These are phyloP conservation scores for Thuja plicata DNA, from an alignment of 83 land plant species.

Conservation along the genomic window DNA sequence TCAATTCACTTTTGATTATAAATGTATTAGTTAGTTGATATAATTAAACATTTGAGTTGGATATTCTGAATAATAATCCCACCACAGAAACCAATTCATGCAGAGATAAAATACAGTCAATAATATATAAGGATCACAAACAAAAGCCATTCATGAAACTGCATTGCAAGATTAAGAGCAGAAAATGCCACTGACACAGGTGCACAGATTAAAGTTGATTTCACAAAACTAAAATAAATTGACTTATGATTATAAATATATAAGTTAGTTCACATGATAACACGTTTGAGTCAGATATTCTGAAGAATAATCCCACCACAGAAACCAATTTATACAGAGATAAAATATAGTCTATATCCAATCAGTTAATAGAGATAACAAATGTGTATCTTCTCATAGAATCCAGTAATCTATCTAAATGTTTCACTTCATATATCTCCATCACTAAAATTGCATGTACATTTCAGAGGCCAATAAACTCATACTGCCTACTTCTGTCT, in stretches of 20 bases:
- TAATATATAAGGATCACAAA: slow-evolving; percentile 71
- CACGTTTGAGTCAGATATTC: background rate
- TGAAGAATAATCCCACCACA: background rate
- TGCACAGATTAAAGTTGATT: background rate
- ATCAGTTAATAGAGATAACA: background rate
- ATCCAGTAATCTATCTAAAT: too few relatives aligned
- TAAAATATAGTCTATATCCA: background rate
- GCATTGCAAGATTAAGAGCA: slow-evolving; percentile 73
- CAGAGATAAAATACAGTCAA: background rate
- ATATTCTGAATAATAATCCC: background rate
- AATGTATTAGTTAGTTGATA: too few relatives aligned
- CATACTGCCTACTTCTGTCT: slow-evolving; percentile 64
- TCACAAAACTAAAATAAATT: background rate
- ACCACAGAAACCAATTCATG: background rate
- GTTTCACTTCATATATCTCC: slow-evolving; percentile 45
- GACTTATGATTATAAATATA: background rate
- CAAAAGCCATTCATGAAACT: slow-evolving; percentile 85
- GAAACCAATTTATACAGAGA: background rate
- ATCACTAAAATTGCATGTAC: slow-evolving; percentile 79
- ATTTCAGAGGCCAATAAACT: slow-evolving; percentile 76
- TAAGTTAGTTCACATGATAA: background rate
- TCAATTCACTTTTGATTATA: background rate
- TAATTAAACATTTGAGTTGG: background rate
- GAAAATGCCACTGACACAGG: slow-evolving; percentile 88
- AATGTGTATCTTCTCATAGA: background rate